Conservation (phyloP, 352 stramenopile species). For the Phytophthora multivora region DNA sequence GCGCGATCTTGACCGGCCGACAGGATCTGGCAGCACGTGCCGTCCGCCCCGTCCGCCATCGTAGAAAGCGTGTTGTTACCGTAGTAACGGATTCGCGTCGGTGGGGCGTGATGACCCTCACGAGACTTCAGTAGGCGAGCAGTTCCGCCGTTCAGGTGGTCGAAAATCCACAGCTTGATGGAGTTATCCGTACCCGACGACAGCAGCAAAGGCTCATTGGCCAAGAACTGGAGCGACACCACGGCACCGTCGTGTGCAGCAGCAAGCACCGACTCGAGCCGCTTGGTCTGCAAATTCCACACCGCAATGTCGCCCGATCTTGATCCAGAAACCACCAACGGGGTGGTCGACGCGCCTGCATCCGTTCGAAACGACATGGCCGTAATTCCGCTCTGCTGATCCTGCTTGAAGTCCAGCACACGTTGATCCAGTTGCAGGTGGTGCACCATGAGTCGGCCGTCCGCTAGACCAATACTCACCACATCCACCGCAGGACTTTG, state of each 20-base stretch:
- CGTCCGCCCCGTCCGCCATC: slow-evolving; percentile 84
- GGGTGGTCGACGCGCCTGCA: slow-evolving; percentile 49
- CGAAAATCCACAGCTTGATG: slow-evolving; percentile 95
- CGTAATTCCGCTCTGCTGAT: slow-evolving; percentile 83
- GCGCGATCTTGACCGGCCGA: slow-evolving; percentile 89
- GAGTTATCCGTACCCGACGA: slow-evolving; percentile 90
- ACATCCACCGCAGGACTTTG: slow-evolving; percentile 91
- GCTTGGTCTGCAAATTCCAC: slow-evolving; percentile 92
- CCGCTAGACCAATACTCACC: slow-evolving; percentile 82
- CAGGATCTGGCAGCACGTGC: slow-evolving; percentile 89
- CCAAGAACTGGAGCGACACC: slow-evolving; percentile 80
- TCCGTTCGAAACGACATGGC: slow-evolving; percentile 91
- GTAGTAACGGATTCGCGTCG: slow-evolving; percentile 90
- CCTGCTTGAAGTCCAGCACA: slow-evolving; percentile 81
- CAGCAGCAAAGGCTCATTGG: slow-evolving; percentile 89
- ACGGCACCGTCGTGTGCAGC: slow-evolving; percentile 80
- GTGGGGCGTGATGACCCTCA: slow-evolving; percentile 84
- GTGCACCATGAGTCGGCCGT: slow-evolving; percentile 85
- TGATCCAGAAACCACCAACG: slow-evolving; percentile 72
- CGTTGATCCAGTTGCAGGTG: slow-evolving; percentile 86
- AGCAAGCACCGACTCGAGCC: slow-evolving; percentile 82
- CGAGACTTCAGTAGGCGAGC: slow-evolving; percentile 90
- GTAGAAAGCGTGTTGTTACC: slow-evolving; percentile 88
- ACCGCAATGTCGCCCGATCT: slow-evolving; percentile 84
- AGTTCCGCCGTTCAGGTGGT: slow-evolving; percentile 78